Base-by-base conservation (phyloP, 2,329 filamentous ascomycete species). In the Colletotrichum shisoi region DNA sequence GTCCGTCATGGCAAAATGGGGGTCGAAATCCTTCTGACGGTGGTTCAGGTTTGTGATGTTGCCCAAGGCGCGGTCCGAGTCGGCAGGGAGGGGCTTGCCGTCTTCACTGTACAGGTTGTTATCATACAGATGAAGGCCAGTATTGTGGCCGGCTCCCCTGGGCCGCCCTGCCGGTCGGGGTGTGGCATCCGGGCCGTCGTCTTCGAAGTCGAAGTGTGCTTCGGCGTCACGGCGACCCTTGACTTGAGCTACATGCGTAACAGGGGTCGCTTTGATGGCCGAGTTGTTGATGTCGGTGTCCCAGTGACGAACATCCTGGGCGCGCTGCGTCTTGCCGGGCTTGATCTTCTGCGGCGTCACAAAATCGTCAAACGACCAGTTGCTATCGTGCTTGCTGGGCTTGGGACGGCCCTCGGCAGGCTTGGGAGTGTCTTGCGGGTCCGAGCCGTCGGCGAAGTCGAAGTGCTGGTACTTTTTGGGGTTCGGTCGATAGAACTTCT, bases 321-420 rank as follows among this genome's bases (percentile, higher is more conserved):
- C 81, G 67, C 89, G 85, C 60, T 83, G 75, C 24, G 85, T 76
- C 77, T 90, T 91, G 52, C 83, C 80, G 4, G 85, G 83, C 54
- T 87, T 82, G 31, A 79, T 71, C 83, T 96, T 97, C 71, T 90
- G 85, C 0, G 94, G 94, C 0, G 94, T 97, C 17, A 82, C 81
- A 73, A 96, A 96, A 79, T 97, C 93, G 69, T 92, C 87, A 77
- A 98, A 98, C 56, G 88, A 88, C 93, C 94, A 97, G 69, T 92
- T 89, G 70, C 88, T 88, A 67, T 84, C 81, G 75, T 92, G 89
- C 80, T 91, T 92, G 60, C 45, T 48, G 62, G 83, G 82, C 74
- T 84, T 85, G 69, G 79, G 77, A 27, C 76, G 76, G 60, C 83
- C 77, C 21, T 83, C 76, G 58, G 76, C 79, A n/a, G 80, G 75